These are phyloP conservation scores for Hylodesmum podocarpum DNA, from an alignment of 306 rosid species.

Conservation along the genomic window DNA sequence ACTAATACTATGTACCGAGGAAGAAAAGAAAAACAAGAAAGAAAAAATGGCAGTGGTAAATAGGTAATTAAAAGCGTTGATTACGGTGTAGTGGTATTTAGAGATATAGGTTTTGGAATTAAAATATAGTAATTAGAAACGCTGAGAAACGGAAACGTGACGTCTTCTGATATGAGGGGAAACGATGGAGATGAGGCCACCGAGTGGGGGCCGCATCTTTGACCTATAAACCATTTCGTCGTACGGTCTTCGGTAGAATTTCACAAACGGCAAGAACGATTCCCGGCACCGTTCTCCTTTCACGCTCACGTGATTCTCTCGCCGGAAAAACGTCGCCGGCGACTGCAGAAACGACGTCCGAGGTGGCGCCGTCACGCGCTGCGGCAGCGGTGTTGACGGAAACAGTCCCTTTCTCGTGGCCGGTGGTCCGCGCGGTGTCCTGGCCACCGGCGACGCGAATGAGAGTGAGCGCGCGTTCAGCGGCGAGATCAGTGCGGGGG, in stretches of 20 bases:
- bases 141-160: slow-evolving; percentile 88
- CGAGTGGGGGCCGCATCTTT: slow-evolving; percentile 96
- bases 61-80: background rate
- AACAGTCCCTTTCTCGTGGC: slow-evolving; percentile 60
- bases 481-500: slow-evolving; percentile 73
- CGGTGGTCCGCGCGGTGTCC: slow-evolving; percentile 65
- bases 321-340: slow-evolving; percentile 79
- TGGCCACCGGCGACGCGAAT: slow-evolving; percentile 79
- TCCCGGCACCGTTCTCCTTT: slow-evolving; percentile 62
- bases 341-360: slow-evolving; percentile 86
- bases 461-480: slow-evolving; percentile 89
- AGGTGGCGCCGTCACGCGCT: slow-evolving; percentile 52
- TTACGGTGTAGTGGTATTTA: slow-evolving; percentile 14
- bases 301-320: slow-evolving; percentile 54
- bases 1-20: slow-evolving; percentile 34
- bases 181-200: slow-evolving; percentile 92
- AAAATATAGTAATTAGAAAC: slow-evolving; percentile 51
- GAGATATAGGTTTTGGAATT: background rate
- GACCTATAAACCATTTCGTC: slow-evolving; percentile 93
- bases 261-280: slow-evolving; percentile 68
- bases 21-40: background rate
- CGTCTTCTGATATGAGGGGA: slow-evolving; percentile 80
- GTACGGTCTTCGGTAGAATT: slow-evolving; percentile 78
- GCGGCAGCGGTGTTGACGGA: slow-evolving; percentile 87
- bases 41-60: background rate